These are phyloP conservation scores for Coleophoma cylindrospora DNA, from an alignment of 2,329 filamentous ascomycete species.

Conservation along the genomic window DNA sequence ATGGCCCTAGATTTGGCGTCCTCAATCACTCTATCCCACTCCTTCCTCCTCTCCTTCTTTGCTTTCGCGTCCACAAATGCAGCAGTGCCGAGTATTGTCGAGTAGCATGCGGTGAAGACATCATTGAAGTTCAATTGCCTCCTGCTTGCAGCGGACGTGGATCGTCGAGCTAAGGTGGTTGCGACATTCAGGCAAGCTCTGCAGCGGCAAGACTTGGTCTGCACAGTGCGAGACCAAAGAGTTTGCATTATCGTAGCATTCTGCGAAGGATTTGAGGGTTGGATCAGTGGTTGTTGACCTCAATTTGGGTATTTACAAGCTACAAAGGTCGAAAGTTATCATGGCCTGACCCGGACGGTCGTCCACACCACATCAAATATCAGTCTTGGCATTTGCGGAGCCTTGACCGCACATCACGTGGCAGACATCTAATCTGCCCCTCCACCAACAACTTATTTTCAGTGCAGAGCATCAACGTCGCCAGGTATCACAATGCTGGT, in stretches of 20 bases:
- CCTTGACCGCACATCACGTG: background rate
- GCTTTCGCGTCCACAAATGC: conserved; percentile 54
- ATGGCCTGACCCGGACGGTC: background rate
- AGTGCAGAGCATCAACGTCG: no score
- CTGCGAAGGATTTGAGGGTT: conserved; percentile 3
- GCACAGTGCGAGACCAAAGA: conserved; percentile 62
- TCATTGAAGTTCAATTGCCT: conserved; percentile 46
- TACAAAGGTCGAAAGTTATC: background rate
- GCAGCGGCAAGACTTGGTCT: conserved; percentile 59
- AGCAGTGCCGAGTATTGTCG: conserved; percentile 61
- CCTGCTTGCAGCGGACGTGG: conserved; percentile 42
- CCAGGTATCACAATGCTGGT: conserved; percentile 45
- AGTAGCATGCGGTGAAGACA: conserved; percentile 62
- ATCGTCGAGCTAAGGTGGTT: conserved; percentile 41
- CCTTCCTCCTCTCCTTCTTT: conserved; percentile 52
- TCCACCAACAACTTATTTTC: background rate
- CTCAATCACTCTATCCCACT: conserved; percentile 58
- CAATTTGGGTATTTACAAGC: background rate
- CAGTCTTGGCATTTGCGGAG: background rate
- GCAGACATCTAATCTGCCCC: conserved; percentile 3
- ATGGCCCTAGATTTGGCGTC: conserved; percentile 33
- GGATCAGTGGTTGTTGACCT: background rate
- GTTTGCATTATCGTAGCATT: conserved; percentile 52
- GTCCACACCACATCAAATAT: background rate
- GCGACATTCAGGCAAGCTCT: conserved; percentile 51